Evolutionary conservation across 2,329 filamentous ascomycete species (phyloP), one percentile per base, ranked within the genome.

Genomic region (Trichoderma sp.): DNA sequence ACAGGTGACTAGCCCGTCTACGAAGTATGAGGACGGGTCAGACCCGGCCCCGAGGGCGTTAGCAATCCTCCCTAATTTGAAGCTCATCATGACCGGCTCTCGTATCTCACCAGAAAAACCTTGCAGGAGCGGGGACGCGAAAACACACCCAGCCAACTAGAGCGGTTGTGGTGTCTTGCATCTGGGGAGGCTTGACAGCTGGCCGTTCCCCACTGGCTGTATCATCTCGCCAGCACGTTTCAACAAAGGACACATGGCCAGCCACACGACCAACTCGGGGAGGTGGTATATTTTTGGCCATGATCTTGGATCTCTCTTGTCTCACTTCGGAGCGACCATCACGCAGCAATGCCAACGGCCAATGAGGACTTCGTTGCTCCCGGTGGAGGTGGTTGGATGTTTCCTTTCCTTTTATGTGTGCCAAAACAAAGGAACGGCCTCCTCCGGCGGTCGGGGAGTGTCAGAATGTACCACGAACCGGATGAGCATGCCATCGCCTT

Each of bases 211-310:
- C 69, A 73, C 71, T 72, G 73, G 73, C 72, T 73, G 69, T 67
- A 64, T 57, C 68, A 68, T 68, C 69, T 69, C 68, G 67, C 68
- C 72, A 72, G 70, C 71, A 72, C 73, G 73, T 76, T 76, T 76
- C 73, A 76, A 74, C 69, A 69, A 73, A 71, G 67, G 72, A 74
- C 74, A 76, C 74, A 76, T 75, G 74, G 73, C 72, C 71, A 75
- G 73, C 72, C 73, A 76, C 72, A 73, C 58, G 67, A 67, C 69
- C 68, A 65, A 57, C 59, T 63, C 56, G 47, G 55, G 45, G 47
- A 67, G 52, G 57, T 55, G 60, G 54, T 62, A 65, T 68, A 68
- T 68, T 69, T 67, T 67, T 69, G 66, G 47, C 43, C 55, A 67
- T 55, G 62, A 64, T 63, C 54, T 39, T 41, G 34, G 39, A 63